Conservation (phyloP, 2,329 filamentous ascomycete genomes). For the Colletotrichum gigasporum region DNA sequence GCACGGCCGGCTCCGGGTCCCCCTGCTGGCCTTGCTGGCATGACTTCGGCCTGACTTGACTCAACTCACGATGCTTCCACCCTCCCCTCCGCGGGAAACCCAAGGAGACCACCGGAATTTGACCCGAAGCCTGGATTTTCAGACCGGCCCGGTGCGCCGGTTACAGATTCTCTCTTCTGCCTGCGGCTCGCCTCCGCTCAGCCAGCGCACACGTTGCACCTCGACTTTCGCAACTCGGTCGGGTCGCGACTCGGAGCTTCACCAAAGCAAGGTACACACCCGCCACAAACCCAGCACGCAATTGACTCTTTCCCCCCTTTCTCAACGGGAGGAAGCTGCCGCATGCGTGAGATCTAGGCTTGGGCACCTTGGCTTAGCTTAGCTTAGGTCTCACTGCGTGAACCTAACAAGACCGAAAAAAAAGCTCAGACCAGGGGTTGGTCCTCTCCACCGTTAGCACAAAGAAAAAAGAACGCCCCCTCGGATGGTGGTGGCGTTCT, state of each 20-base stretch:
- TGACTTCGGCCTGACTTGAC: conserved; percentile 19
- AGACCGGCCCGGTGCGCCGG: conserved; percentile 7
- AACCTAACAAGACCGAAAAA: not conserved
- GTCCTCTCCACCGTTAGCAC: too few species aligned
- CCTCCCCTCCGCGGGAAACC: not conserved
- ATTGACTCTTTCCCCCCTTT: too few species aligned
- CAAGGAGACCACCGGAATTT: too few species aligned
- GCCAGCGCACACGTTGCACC: too few species aligned
- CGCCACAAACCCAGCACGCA: too few species aligned
- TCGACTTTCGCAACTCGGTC: too few species aligned
- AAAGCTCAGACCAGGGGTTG: not conserved
- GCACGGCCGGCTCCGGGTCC: conserved; percentile 7
- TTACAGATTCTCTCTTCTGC: not conserved
- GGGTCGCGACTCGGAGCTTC: too few species aligned
- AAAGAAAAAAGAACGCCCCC: not conserved
- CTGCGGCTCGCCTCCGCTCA: not conserved
- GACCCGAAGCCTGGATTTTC: not conserved
- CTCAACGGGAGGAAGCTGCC: not conserved
- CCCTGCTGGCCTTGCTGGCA: conserved; percentile 1
- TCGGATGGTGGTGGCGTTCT: too few species aligned
- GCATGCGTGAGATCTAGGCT: too few species aligned
- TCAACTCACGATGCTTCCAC: conserved; percentile 16
- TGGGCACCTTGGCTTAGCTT: too few species aligned
- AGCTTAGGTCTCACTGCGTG: too few species aligned
- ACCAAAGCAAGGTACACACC: too few species aligned